phyloP scores from a whole-genome alignment of 1,284 basidiomycete genomes.

The Ganoderma resinaceum region DNA sequence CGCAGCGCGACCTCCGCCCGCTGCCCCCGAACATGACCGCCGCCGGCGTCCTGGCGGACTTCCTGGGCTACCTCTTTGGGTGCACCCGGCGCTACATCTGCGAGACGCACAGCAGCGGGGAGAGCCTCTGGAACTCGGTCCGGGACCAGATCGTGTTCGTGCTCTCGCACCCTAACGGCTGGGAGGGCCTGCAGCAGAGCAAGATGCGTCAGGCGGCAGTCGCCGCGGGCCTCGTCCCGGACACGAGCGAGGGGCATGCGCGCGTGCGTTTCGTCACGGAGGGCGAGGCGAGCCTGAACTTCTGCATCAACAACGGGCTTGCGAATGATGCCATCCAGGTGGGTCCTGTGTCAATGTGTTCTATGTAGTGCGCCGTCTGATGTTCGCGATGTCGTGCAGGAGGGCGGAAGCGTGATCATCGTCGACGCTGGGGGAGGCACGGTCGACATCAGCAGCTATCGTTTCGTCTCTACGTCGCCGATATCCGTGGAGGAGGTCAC shows the following conservation, averaged over 20 bases:
- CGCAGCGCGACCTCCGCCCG: slow-evolving; percentile 43
- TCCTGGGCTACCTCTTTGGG: slow-evolving; percentile 54
- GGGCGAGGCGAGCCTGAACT: slow-evolving; percentile 58
- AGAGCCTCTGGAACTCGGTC: slow-evolving; percentile 45
- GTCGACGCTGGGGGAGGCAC: slow-evolving; percentile 68
- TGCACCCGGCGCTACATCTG: slow-evolving; percentile 55
- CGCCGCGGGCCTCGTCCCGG: slow-evolving; percentile 41
- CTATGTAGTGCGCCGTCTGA: background rate
- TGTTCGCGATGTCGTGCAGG: slow-evolving; percentile 28
- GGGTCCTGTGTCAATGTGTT: slow-evolving; percentile 9
- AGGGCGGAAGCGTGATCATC: slow-evolving; percentile 54
- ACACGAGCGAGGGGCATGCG: slow-evolving; percentile 37
- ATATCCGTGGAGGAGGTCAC: slow-evolving; percentile 47
- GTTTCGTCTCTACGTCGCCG: slow-evolving; percentile 33
- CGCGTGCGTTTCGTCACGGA: slow-evolving; percentile 55
- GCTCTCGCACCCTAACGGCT: slow-evolving; percentile 53
- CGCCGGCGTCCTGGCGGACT: slow-evolving; percentile 59
- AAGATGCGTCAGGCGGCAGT: slow-evolving; percentile 48
- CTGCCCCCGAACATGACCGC: slow-evolving; percentile 56
- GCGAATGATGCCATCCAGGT: slow-evolving; percentile 42
- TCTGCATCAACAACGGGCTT: slow-evolving; percentile 49
- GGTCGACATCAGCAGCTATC: slow-evolving; percentile 60
- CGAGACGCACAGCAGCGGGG: slow-evolving; percentile 54
- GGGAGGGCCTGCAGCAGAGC: slow-evolving; percentile 51
- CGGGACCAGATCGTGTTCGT: slow-evolving; percentile 43